phyloP scores from a whole-genome alignment of 495 filamentous ascomycete species.

The Penicillium atrosanguineum region DNA sequence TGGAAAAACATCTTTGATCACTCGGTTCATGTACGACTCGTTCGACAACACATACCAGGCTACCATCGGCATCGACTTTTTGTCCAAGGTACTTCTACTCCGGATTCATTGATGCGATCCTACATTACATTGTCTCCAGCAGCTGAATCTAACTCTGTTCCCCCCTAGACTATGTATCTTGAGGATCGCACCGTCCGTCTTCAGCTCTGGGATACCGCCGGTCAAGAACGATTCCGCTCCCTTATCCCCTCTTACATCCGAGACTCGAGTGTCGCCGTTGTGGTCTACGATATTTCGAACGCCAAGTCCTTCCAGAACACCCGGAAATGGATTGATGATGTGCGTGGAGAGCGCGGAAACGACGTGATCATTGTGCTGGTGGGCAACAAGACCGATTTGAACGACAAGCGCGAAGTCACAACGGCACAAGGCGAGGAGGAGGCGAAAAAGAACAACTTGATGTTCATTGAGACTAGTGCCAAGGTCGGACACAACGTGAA shows the following conservation, averaged over 20 bases:
- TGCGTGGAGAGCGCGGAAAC: constrained; percentile 91
- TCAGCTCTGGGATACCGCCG: constrained; percentile 97
- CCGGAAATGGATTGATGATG: constrained; percentile 98
- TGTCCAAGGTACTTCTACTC: constrained; percentile 73
- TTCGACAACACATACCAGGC: constrained; percentile 99
- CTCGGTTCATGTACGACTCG: constrained; percentile 99
- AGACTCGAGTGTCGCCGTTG: constrained; percentile 93
- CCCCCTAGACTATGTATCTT: constrained; percentile 89
- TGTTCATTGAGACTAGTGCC: constrained; percentile 98
- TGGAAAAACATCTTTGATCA: constrained; percentile 97
- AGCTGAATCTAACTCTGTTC: neutral
- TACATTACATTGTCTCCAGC: neutral
- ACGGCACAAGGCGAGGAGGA: constrained; percentile 94
- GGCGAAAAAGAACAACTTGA: constrained; percentile 92
- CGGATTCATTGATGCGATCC: neutral
- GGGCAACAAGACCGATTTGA: constrained; percentile 98
- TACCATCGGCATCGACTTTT: constrained; percentile 98
- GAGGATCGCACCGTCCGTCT: constrained; percentile 97
- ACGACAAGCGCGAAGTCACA: constrained; percentile 95
- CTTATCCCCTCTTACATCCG: constrained; percentile 97
- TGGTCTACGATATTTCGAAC: constrained; percentile 98
- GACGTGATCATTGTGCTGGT: constrained; percentile 98
- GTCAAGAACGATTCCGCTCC: constrained; percentile 94
- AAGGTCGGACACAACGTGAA: constrained; percentile 99
- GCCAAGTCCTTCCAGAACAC: constrained; percentile 96